Base-by-base conservation (phyloP, 164 flowering plant species). In the Hamamelis virginiana region DNA sequence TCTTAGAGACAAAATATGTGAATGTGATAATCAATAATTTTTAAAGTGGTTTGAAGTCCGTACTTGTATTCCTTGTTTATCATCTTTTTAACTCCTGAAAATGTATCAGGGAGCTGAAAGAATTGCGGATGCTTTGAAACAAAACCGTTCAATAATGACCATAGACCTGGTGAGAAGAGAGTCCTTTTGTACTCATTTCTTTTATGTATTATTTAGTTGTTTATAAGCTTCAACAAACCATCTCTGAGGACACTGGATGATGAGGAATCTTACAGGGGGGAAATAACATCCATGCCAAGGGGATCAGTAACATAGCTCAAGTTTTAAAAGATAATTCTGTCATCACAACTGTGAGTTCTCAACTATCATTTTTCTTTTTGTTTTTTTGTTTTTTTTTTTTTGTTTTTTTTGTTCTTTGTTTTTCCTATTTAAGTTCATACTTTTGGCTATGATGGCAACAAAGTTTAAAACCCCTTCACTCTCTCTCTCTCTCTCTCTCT, bases 251-350 rank as follows among this genome's bases (percentile, higher is more conserved):
- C 1, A 12, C 18, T 50, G 53, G 63, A 26, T 43, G 41, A 27
- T 52, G 56, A 12, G n/a, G 41, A 50, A 9, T 77, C 52, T 67
- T 62, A 26, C 82, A 93, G 99, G 97, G 97, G 9, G 99, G 99
- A 23, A 91, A 93, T 80, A 88, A 93, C 81, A 96, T 96, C 52
- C 96, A 80, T 80, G 92, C 90, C 13, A 77, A 80, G 66, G 98
- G 99, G 23, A 76, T 82, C 53, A 74, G 58, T 76, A 82, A 70
- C 46, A 81, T 95, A 41, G 89, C 98, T 55, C 78, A 67, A 69
- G 92, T 85, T 69, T 74, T 92, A 61, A 91, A 87, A 83, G 98
- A 95, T 79, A 92, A 92, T 72, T 46, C 76, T 44, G 72, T 85
- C 64, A 81, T 96, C 62, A 87, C 85, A 55, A 75, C 85, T 62